phyloP scores from a whole-genome alignment of 129 eudicot species.

The Calendula officinalis region DNA sequence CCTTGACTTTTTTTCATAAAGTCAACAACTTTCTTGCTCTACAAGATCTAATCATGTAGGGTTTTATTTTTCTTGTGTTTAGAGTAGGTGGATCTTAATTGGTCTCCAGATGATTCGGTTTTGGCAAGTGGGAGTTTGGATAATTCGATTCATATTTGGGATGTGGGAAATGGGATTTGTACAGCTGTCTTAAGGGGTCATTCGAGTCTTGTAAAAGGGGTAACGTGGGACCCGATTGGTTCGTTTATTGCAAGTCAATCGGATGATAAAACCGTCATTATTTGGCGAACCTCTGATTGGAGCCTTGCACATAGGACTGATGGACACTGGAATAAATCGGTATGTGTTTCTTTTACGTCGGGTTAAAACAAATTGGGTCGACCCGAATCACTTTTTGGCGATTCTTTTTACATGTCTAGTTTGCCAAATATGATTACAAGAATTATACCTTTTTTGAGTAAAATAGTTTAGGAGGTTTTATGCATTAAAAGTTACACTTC shows the following conservation, averaged over 20 bases:
- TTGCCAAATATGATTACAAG: neutral
- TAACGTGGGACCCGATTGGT: conserved; percentile 98
- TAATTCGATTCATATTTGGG: conserved; percentile 93
- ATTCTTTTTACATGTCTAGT: neutral
- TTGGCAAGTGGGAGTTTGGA: conserved; percentile 97
- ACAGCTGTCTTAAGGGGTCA: conserved; percentile 97
- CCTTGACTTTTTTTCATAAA: neutral
- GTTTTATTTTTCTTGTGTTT: conserved; percentile 44
- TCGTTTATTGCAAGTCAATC: conserved; percentile 98
- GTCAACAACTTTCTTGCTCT: neutral
- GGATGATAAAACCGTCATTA: conserved; percentile 95
- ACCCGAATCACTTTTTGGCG: neutral
- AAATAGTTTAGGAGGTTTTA: too few relatives aligned
- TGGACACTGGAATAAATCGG: conserved; percentile 99
- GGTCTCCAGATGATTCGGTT: conserved; percentile 99
- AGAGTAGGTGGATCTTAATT: conserved; percentile 99
- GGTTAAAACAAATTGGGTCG: neutral
- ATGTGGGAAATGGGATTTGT: conserved; percentile 85
- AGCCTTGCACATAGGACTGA: conserved; percentile 93
- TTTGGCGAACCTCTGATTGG: conserved; percentile 99
- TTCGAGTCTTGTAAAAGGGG: conserved; percentile 97
- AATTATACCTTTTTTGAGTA: neutral
- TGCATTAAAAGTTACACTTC: too few relatives aligned
- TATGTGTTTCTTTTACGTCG: conserved; percentile 27
- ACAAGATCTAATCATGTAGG: conserved; percentile 37